Percentiles rank a stretch among this genome's conserved stretches.
Conservation (phyloP, 176 grass and related monocot species). For the bread wheat (Triticum aestivum) region IWGSC_CS_RefSeq_v2.1 NC_057806.1:436247717-436248216, state of each 20-base stretch:
- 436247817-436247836: constrained; percentile 34
- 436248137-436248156: constrained; percentile 48
- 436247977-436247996: constrained; percentile 17
- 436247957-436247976: constrained; percentile 31
- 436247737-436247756: constrained; percentile 62
- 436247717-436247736: constrained; percentile 73
- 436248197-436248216: constrained; percentile 44
- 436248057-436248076: neutral
- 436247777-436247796: constrained; percentile 28
- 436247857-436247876: constrained; percentile 53
- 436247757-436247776: neutral
- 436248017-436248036: constrained; percentile 68
- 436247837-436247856: constrained; percentile 27
- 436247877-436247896: constrained; percentile 33
- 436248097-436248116: constrained; percentile 29
- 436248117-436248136: constrained; percentile 32
- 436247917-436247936: constrained; percentile 77
- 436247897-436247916: constrained; percentile 47
- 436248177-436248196: constrained; percentile 54
- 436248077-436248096: constrained; percentile 47
- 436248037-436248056: constrained; percentile 39
- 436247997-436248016: constrained; percentile 57
- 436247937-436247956: constrained; percentile 51
- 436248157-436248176: constrained; percentile 68
- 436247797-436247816: constrained; percentile 56